Conservation (phyloP, 768 basidiomycete species). For the Tremella fuciformis region DNA sequence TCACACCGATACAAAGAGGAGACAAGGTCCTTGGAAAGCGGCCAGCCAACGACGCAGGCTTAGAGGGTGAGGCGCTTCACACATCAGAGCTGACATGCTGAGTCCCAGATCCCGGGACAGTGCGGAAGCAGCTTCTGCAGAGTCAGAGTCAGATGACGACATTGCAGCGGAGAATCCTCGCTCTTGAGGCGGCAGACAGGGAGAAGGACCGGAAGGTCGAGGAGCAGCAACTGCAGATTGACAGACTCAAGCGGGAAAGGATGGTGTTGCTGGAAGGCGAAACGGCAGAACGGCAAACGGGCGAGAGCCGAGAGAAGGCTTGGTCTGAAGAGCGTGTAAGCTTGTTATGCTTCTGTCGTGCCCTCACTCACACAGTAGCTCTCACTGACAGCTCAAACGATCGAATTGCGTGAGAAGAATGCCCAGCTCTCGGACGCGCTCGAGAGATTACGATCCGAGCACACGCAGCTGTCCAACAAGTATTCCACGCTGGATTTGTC, state of each 20-base stretch:
- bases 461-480: slow-evolving; percentile 21
- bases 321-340: slow-evolving; percentile 39
- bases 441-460: slow-evolving; percentile 21
- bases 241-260: slow-evolving; percentile 33
- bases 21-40: slow-evolving; percentile 18
- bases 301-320: slow-evolving; percentile 29
- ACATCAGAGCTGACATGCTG: too few relatives aligned
- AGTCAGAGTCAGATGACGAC: slow-evolving; percentile 12
- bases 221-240: slow-evolving; percentile 33
- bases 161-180: slow-evolving; percentile 22
- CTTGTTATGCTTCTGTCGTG: neutral
- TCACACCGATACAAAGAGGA: neutral
- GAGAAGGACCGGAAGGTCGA: slow-evolving; percentile 19
- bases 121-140: slow-evolving; percentile 11
- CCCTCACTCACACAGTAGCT: neutral
- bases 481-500: slow-evolving; percentile 14
- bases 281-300: slow-evolving; percentile 27
- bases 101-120: slow-evolving; percentile 2
- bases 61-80: slow-evolving; percentile 18
- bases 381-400: slow-evolving; percentile 10
- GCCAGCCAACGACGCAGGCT: slow-evolving; percentile 17
- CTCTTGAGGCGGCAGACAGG: slow-evolving; percentile 20
- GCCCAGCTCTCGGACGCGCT: slow-evolving; percentile 8
- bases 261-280: slow-evolving; percentile 32
- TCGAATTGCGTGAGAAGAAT: slow-evolving; percentile 17